These are phyloP conservation scores for Saccharum spontaneum DNA, from an alignment of 176 grass and related monocot genomes.

Conservation along the genomic window DNA sequence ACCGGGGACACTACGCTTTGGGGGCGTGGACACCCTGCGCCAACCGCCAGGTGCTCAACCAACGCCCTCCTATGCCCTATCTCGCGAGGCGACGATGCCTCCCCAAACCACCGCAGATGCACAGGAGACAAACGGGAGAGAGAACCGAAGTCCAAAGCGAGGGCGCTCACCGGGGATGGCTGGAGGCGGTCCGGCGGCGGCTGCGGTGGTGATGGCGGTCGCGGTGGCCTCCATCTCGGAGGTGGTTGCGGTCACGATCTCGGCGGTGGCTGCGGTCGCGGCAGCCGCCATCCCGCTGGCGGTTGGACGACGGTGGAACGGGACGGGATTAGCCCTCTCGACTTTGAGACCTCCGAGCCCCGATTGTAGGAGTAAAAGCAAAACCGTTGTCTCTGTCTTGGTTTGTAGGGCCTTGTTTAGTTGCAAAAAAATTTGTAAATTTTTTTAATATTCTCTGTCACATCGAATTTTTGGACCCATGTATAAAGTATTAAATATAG, in stretches of 20 bases:
- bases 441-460: too few species aligned
- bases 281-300: conserved; percentile 8
- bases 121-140: neutral
- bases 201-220: too few species aligned
- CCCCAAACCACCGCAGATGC: neutral
- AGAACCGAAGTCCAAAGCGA: neutral
- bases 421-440: too few species aligned
- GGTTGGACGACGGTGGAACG: neutral
- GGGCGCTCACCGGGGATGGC: neutral
- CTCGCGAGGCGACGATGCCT: neutral
- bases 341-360: too few species aligned
- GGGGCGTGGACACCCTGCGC: neutral
- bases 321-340: neutral
- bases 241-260: too few species aligned
- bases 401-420: too few species aligned
- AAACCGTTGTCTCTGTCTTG: too few species aligned
- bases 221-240: neutral
- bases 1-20: neutral
- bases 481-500: too few species aligned
- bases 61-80: neutral
- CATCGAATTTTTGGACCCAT: too few species aligned
- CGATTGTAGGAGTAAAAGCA: too few species aligned
- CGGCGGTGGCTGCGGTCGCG: too few species aligned
- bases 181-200: neutral
- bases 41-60: neutral